phyloP scores from a whole-genome alignment of 2,329 filamentous ascomycete species.

The Fonsecaea nubica region DNA sequence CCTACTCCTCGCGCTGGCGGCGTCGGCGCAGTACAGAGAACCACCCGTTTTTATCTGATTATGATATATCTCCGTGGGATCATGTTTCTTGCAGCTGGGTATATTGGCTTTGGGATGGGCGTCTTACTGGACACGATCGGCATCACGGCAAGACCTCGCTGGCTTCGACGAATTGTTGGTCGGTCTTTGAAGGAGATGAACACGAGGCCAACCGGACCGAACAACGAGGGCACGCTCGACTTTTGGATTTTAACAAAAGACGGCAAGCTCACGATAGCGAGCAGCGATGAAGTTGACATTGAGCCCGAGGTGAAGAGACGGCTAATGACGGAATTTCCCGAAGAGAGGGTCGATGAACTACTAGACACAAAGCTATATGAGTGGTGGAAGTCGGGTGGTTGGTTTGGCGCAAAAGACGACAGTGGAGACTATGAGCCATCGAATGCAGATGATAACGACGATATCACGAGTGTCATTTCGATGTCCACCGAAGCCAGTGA shows the following conservation, averaged over 20 bases:
- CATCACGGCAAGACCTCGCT: constrained; percentile 67
- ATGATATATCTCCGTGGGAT: constrained; percentile 77
- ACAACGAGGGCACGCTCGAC: constrained; percentile 48
- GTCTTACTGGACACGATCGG: constrained; percentile 65
- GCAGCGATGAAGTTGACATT: constrained; percentile 74
- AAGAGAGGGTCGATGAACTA: constrained; percentile 60
- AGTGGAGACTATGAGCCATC: constrained; percentile 77
- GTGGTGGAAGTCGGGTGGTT: constrained; percentile 83
- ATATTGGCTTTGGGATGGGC: constrained; percentile 62
- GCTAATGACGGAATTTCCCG: constrained; percentile 50
- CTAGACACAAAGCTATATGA: constrained; percentile 78
- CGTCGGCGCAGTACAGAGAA: constrained; percentile 78
- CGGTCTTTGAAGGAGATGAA: constrained; percentile 36
- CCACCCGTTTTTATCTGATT: constrained; percentile 77
- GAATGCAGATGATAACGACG: constrained; percentile 65
- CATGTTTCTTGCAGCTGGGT: constrained; percentile 66
- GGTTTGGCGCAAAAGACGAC: constrained; percentile 81
- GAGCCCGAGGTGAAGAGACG: constrained; percentile 77
- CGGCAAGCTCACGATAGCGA: constrained; percentile 62
- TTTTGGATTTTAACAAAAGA: constrained; percentile 63
- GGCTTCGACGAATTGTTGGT: constrained; percentile 58
- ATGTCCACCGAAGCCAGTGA: constrained; percentile 57
- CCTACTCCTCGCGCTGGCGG: constrained; percentile 60
- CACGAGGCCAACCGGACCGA: constrained; percentile 34
- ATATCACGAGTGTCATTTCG: constrained; percentile 82